phyloP scores from a whole-genome alignment of 805 yeast genomes.

The Ogataea haglerorum region DNA sequence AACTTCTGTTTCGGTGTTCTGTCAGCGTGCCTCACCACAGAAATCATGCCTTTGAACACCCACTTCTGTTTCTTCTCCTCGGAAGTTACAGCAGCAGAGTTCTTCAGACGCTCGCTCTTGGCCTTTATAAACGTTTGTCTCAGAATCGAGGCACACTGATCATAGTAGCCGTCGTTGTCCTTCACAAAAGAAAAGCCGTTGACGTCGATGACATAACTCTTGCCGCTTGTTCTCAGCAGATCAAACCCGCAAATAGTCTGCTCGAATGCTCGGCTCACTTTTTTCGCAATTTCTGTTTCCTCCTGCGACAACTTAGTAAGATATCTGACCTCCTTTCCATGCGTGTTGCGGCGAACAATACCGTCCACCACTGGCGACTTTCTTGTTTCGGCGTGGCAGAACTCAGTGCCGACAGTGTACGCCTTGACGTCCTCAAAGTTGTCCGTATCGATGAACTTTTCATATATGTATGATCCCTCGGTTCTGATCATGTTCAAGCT shows the following conservation, averaged over 20 bases:
- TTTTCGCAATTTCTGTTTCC: conserved; percentile 78
- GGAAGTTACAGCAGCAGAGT: conserved; percentile 35
- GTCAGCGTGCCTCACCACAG: conserved; percentile 94
- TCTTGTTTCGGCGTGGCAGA: conserved; percentile 97
- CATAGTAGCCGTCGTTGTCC: conserved; percentile 84
- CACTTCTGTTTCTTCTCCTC: conserved; percentile 82
- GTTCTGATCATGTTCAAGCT: conserved; percentile 70
- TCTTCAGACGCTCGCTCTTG: conserved; percentile 42
- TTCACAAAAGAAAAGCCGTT: conserved; percentile 98
- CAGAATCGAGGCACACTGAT: conserved; percentile 72
- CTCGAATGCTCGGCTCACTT: conserved; percentile 70
- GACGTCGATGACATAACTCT: conserved; percentile 92
- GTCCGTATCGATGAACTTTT: conserved; percentile 95
- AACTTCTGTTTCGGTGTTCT: conserved; percentile 98
- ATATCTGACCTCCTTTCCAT: conserved; percentile 93
- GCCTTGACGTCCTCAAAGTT: conserved; percentile 98
- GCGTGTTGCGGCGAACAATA: conserved; percentile 92
- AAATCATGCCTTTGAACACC: conserved; percentile 91
- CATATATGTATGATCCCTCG: conserved; percentile 88
- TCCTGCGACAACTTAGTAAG: conserved; percentile 73
- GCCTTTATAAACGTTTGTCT: conserved; percentile 70
- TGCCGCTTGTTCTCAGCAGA: conserved; percentile 80
- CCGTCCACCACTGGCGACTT: conserved; percentile 99
- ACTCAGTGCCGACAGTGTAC: conserved; percentile 87
- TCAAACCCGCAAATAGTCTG: conserved; percentile 98